A percentile compares a stretch with the other conserved stretches of the same genome.
Evolutionary conservation across 1,284 basidiomycete species (phyloP).

Genomic region (Marasmius oreades): DNA sequence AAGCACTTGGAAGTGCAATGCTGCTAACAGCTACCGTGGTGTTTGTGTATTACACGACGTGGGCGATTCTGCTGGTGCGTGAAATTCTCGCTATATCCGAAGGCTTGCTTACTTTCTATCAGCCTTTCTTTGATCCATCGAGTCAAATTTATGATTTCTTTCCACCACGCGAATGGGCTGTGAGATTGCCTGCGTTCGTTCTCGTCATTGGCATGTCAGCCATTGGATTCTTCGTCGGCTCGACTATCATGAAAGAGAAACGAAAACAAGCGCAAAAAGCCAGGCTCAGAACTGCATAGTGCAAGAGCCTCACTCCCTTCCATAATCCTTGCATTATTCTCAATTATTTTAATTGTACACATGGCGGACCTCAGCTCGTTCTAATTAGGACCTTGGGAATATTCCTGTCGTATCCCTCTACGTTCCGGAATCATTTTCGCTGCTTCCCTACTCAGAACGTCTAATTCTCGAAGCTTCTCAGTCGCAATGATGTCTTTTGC

Average conservation of each 20-base stretch:
- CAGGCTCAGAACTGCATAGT: constrained; percentile 49
- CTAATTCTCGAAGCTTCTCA: constrained; percentile 54
- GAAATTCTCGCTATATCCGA: constrained; percentile 2
- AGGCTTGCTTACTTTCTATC: constrained; percentile 6
- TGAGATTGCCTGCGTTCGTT: constrained; percentile 80
- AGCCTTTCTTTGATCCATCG: constrained; percentile 83
- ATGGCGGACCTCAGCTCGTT: constrained; percentile 13
- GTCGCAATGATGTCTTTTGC: constrained; percentile 56
- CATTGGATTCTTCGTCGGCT: constrained; percentile 77
- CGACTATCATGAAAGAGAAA: constrained; percentile 74
- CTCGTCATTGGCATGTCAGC: constrained; percentile 75
- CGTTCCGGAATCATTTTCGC: constrained; percentile 22
- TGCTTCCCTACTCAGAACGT: constrained; percentile 31
- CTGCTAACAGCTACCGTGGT: constrained; percentile 73
- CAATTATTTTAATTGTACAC: background rate
- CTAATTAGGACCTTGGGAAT: constrained; percentile 22
- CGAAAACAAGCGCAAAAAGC: constrained; percentile 60
- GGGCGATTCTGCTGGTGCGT: constrained; percentile 84
- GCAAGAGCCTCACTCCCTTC: background rate
- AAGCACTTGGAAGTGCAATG: constrained; percentile 76
- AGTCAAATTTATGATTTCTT: constrained; percentile 78
- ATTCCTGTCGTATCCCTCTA: constrained; percentile 19
- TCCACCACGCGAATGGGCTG: constrained; percentile 87
- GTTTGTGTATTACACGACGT: constrained; percentile 88
- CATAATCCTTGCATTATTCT: background rate